Evolutionary conservation across 441 rosid genomes (phyloP).

Genomic region (Euphorbia celastroides): DNA sequence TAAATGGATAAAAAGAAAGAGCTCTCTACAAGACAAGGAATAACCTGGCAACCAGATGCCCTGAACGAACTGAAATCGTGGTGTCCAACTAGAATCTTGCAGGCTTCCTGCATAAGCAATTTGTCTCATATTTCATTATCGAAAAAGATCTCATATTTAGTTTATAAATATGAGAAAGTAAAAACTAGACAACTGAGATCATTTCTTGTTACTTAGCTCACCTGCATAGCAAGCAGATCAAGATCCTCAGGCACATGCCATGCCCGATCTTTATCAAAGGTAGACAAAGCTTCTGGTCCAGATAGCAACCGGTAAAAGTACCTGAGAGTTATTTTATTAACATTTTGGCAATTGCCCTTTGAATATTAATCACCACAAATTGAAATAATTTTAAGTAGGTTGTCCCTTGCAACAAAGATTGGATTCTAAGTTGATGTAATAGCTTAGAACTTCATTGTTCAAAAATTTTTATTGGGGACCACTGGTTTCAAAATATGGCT

Average conservation of each 20-base stretch:
- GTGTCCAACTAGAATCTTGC: slow-evolving; percentile 78
- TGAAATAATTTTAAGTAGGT: background rate
- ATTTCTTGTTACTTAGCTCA: slow-evolving; percentile 20
- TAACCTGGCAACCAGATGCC: slow-evolving; percentile 93
- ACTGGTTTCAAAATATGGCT: slow-evolving; percentile 3
- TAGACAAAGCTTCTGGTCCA: slow-evolving; percentile 69
- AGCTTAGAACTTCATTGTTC: background rate
- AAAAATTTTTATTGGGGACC: background rate
- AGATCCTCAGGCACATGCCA: slow-evolving; percentile 81
- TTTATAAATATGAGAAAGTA: background rate
- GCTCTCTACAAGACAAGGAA: slow-evolving; percentile 21
- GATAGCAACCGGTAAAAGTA: slow-evolving; percentile 77
- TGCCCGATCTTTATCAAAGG: slow-evolving; percentile 70
- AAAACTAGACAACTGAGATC: slow-evolving; percentile 1
- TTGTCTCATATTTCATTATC: background rate
- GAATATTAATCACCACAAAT: too few species aligned
- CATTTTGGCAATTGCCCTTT: slow-evolving; percentile 12
- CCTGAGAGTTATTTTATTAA: slow-evolving; percentile 31
- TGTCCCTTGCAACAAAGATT: background rate
- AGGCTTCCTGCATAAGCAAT: slow-evolving; percentile 65
- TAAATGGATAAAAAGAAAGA: too few species aligned
- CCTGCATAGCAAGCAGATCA: slow-evolving; percentile 77
- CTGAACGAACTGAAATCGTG: slow-evolving; percentile 97
- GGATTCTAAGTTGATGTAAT: background rate
- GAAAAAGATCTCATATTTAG: too few species aligned